These are phyloP conservation scores for Malus sylvestris DNA, from an alignment of 306 rosid genomes.

Conservation along the genomic window DNA sequence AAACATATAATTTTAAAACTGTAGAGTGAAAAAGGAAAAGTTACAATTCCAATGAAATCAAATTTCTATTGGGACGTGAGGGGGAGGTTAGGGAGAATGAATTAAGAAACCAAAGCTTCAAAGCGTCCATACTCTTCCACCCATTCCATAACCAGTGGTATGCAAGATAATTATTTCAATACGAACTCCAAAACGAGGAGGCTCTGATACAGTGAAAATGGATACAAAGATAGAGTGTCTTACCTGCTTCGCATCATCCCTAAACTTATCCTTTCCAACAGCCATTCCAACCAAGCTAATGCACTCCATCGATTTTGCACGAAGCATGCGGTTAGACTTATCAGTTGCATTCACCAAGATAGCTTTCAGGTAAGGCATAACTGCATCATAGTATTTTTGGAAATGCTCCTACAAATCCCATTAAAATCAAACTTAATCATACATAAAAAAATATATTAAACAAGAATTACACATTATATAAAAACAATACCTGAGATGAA, in stretches of 20 bases:
- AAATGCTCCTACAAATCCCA: constrained; percentile 66
- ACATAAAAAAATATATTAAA: not conserved
- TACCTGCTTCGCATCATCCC: constrained; percentile 99
- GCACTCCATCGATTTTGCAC: constrained; percentile 99
- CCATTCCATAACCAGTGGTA: not conserved
- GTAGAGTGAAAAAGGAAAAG: not conserved
- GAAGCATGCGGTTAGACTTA: constrained; percentile 97
- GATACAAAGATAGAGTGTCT: not conserved
- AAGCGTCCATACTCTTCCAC: not conserved
- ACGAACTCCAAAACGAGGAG: not conserved
- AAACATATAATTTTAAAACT: not conserved
- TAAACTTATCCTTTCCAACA: constrained; percentile 94
- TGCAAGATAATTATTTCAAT: not conserved
- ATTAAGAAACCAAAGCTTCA: not conserved
- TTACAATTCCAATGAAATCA: not conserved
- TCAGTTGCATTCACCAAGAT: constrained; percentile 93
- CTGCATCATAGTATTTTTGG: constrained; percentile 92
- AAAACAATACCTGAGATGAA: constrained; percentile 83
- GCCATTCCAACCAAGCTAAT: constrained; percentile 99
- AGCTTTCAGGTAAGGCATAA: constrained; percentile 94
- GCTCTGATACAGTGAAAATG: not conserved
- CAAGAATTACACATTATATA: not conserved
- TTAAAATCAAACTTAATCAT: constrained; percentile 14
- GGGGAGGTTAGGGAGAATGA: not conserved
- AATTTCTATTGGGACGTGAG: not conserved